Evolutionary conservation across 208 protist species (phyloP).

Genomic region (Willaertia magna): DNA sequence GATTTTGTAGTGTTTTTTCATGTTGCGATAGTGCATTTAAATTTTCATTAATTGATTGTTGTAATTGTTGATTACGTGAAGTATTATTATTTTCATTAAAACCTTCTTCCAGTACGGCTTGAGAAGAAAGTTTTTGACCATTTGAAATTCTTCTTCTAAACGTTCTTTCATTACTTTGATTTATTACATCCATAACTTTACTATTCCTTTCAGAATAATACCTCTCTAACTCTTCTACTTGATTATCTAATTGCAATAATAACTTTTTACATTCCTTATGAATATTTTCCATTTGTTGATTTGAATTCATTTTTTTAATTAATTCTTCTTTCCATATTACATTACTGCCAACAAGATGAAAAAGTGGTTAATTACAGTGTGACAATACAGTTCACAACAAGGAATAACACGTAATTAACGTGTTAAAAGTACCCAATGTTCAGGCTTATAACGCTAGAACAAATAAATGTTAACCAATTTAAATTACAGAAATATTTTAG

Average conservation of each 20-base stretch:
- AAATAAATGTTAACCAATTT: no score
- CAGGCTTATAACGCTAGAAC: no score
- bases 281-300: not conserved
- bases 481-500: no score
- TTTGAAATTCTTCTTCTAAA: not conserved
- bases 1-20: not conserved
- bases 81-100: not conserved
- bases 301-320: no score
- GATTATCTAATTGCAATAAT: not conserved
- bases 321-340: no score
- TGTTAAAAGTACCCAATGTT: no score
- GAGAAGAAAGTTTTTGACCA: not conserved
- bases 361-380: no score
- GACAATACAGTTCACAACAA: no score
- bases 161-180: not conserved
- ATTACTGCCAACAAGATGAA: no score
- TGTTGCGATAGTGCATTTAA: not conserved
- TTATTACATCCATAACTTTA: not conserved
- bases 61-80: not conserved
- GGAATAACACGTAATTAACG: no score
- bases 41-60: not conserved
- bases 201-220: not conserved
- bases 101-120: not conserved
- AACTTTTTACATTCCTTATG: not conserved
- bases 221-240: not conserved